Evolutionary conservation across 768 basidiomycete species (phyloP).

Genomic region (Mycena rosella): DNA sequence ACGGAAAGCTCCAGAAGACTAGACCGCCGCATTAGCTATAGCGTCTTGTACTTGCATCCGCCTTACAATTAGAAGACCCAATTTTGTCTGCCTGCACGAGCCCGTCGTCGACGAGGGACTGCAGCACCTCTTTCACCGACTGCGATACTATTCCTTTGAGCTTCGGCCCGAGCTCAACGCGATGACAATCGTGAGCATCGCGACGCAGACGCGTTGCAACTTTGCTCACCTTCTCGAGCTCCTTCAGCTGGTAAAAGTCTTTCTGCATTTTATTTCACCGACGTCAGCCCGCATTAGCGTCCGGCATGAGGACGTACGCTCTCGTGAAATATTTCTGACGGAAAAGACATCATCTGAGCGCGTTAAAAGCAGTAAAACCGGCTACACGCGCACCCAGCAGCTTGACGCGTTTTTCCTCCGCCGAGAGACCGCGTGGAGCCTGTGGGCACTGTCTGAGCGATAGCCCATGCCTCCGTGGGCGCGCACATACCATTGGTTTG

Average conservation of each 20-base stretch:
- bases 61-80: slow-evolving; percentile 92
- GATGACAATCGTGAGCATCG: neutral
- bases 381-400: slow-evolving; percentile 57
- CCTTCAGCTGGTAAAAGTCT: slow-evolving; percentile 92
- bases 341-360: neutral
- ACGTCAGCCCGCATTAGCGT: neutral
- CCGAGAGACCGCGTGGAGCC: slow-evolving; percentile 88
- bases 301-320: slow-evolving; percentile 60
- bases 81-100: slow-evolving; percentile 93
- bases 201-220: neutral
- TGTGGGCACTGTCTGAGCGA: neutral
- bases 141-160: slow-evolving; percentile 94
- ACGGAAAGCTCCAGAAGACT: slow-evolving; percentile 98
- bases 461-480: neutral
- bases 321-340: slow-evolving; percentile 89
- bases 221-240: slow-evolving; percentile 79
- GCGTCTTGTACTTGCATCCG: slow-evolving; percentile 19
- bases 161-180: slow-evolving; percentile 71
- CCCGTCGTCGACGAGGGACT: slow-evolving; percentile 88
- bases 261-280: slow-evolving; percentile 64
- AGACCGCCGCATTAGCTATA: slow-evolving; percentile 9
- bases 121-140: slow-evolving; percentile 91
- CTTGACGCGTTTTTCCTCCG: slow-evolving; percentile 91
- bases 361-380: neutral
- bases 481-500: slow-evolving; percentile 14